phyloP scores from a whole-genome alignment of 1,284 basidiomycete species.

The Taiwanofungus camphoratus region DNA sequence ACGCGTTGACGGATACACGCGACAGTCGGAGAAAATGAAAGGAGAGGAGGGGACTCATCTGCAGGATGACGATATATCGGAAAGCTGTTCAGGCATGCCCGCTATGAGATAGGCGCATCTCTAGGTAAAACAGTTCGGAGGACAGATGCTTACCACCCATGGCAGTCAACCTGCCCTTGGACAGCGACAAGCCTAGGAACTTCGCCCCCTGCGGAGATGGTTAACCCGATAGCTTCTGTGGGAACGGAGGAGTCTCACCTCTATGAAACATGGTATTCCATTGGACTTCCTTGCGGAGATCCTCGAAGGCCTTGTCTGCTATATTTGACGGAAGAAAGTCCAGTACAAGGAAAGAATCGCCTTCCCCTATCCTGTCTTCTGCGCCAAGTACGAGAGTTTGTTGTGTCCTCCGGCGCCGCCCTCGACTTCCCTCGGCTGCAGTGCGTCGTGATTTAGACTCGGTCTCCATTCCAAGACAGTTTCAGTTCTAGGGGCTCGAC shows the following conservation, averaged over 20 bases:
- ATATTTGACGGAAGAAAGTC: conserved; percentile 51
- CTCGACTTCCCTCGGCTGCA: too few species aligned
- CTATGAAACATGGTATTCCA: conserved; percentile 71
- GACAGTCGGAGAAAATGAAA: conserved; percentile 62
- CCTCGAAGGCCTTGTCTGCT: conserved; percentile 49
- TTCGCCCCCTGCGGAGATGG: conserved; percentile 50
- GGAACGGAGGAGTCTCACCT: conserved; percentile 34
- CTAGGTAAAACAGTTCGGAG: background rate
- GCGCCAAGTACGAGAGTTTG: conserved; percentile 23
- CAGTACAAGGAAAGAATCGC: conserved; percentile 53
- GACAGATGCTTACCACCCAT: conserved; percentile 47
- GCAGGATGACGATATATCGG: conserved; percentile 76
- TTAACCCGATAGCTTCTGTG: conserved; percentile 2
- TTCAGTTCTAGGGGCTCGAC: too few species aligned
- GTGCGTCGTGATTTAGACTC: too few species aligned
- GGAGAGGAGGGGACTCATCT: conserved; percentile 63
- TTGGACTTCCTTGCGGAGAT: conserved; percentile 52
- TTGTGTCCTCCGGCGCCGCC: background rate
- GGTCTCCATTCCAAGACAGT: too few species aligned
- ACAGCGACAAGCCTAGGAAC: conserved; percentile 72
- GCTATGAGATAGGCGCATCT: background rate
- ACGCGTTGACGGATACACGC: conserved; percentile 55
- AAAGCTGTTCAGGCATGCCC: conserved; percentile 35
- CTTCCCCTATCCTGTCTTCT: conserved; percentile 49
- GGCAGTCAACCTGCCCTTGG: conserved; percentile 52